These are phyloP conservation scores for Tricholoma terreum DNA, from an alignment of 768 basidiomycete genomes.

Conservation along the genomic window DNA sequence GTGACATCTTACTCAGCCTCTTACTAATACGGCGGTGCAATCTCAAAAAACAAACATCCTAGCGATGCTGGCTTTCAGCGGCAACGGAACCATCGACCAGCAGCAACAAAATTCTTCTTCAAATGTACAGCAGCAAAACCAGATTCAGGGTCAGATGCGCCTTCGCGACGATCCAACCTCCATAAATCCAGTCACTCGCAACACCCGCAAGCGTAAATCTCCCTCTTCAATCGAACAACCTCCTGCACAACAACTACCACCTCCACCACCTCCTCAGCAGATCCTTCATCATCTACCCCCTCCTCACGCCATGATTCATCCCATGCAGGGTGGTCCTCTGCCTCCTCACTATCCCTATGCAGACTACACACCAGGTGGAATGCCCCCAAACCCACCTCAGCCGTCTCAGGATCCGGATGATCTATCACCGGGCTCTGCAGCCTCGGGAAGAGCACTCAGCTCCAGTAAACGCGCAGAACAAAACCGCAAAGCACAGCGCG, in stretches of 20 bases:
- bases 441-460: slow-evolving; percentile 57
- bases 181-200: slow-evolving; percentile 40
- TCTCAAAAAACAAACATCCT: slow-evolving; percentile 17
- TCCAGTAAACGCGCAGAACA: slow-evolving; percentile 89
- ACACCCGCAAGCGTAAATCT: slow-evolving; percentile 65
- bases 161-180: slow-evolving; percentile 58
- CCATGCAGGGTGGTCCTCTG: slow-evolving; percentile 34
- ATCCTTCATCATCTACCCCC: slow-evolving; percentile 54
- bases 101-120: slow-evolving; percentile 13
- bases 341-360: slow-evolving; percentile 50
- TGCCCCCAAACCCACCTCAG: slow-evolving; percentile 34
- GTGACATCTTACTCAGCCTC: slow-evolving; percentile 38
- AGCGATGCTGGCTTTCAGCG: slow-evolving; percentile 38
- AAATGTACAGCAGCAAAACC: slow-evolving; percentile 24
- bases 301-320: slow-evolving; percentile 47
- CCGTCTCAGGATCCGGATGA: slow-evolving; percentile 29
- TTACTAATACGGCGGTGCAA: slow-evolving; percentile 45
- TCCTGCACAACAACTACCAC: slow-evolving; percentile 26
- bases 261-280: slow-evolving; percentile 29
- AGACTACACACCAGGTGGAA: slow-evolving; percentile 55
- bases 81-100: slow-evolving; percentile 6
- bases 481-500: slow-evolving; percentile 91
- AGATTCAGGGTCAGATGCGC: slow-evolving; percentile 42
- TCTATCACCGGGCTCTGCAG: slow-evolving; percentile 24
- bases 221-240: slow-evolving; percentile 42